Evolutionary conservation across 1,139 yeast genomes (phyloP).

Genomic region (Suhomyces coccinellae): DNA sequence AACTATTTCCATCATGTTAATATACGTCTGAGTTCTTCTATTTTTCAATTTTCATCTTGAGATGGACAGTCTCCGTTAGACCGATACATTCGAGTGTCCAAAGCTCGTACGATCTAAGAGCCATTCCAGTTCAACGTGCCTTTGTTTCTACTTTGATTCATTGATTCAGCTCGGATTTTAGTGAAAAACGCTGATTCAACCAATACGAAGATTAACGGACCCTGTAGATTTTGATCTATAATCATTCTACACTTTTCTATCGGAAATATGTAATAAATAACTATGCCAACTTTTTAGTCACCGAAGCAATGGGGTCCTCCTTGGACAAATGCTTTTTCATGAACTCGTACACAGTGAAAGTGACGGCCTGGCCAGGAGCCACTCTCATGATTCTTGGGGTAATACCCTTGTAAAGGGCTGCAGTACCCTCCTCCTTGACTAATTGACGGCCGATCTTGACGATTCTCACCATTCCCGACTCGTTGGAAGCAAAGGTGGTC

Average conservation of each 20-base stretch:
- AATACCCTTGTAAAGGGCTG: slow-evolving; percentile 91
- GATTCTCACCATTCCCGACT: slow-evolving; percentile 75
- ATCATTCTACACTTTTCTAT: neutral
- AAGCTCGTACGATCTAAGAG: neutral
- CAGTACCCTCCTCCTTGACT: slow-evolving; percentile 85
- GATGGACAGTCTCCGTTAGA: no score
- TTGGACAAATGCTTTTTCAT: slow-evolving; percentile 68
- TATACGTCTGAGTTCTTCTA: no score
- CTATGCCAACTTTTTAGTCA: slow-evolving; percentile 25
- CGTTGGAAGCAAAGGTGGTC: slow-evolving; percentile 71
- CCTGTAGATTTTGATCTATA: no score
- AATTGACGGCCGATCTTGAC: slow-evolving; percentile 77
- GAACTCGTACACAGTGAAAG: slow-evolving; percentile 93
- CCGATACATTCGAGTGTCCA: no score
- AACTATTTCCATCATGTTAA: no score
- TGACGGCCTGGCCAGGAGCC: slow-evolving; percentile 99
- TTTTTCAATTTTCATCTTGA: no score
- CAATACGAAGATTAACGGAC: no score
- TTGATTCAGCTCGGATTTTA: no score
- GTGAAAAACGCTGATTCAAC: no score
- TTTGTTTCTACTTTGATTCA: no score
- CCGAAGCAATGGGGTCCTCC: slow-evolving; percentile 24
- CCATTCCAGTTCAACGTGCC: no score
- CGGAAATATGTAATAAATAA: slow-evolving; percentile 6
- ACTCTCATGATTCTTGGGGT: slow-evolving; percentile 99